Evolutionary conservation across 768 basidiomycete genomes (phyloP), one percentile per base, ranked within the genome.

Genomic region (Suillus subluteus): DNA sequence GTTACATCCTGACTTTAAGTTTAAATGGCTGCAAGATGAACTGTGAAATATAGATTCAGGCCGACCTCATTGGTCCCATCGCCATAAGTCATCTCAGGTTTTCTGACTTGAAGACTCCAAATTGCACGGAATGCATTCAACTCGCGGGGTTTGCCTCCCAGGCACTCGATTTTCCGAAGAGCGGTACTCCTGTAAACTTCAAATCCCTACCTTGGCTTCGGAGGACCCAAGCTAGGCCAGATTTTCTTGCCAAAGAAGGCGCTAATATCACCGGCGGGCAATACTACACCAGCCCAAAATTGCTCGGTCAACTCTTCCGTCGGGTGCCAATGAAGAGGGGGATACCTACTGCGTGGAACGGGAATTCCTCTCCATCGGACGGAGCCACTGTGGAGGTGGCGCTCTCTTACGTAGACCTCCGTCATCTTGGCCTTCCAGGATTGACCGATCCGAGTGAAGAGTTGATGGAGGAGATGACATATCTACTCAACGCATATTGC

Each of bases 161-260:
- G 63, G 90, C 90, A 0, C 81, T 82, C 26, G 81, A 82, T 69
- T 82, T 77, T 58, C 74, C 74, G 0, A 82, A 81, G 65, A 75
- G 74, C 6, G 81, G 81, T 16, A 73, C 71, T 11, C 72, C 80
- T 43, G 81, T 81, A 6, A 88, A 12, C 61, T 66, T 50, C 43
- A 30, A 15, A 11, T 9, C 26, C 18, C 82, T 89, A 37, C 87
- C 90, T 3, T 83, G 74, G 70, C 74, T 81, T 12, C 59, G 3
- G n/a, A 77, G 21, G 54, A 79, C 23, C 71, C 70, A 56, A 63
- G 46, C n/a, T 66, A 83, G 75, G 68, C 90, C 89, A 11, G 89
- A 91, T 73, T 91, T 89, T 88, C 80, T 82, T 72, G 88, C 87
- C 2, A 88, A 87, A 21, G 89, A 91, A 75, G 88, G 83, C 0